Evolutionary conservation across 371 early-diverging fungal genomes (phyloP).

Genomic region (Polyrhizophydium stewartii): DNA sequence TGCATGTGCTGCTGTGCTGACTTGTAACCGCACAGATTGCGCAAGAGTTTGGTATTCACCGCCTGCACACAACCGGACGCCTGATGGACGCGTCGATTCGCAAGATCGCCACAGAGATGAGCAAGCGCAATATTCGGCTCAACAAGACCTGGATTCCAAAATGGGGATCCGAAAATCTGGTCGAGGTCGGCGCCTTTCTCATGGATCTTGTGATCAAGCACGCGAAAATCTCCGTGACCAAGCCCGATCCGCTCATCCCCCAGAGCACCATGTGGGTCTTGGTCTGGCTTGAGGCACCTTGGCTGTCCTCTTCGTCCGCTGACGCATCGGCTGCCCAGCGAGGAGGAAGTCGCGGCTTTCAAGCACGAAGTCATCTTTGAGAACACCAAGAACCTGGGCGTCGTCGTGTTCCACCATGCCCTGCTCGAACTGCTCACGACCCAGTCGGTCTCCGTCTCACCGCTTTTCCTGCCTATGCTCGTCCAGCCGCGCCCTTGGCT

Average conservation of each 20-base stretch:
- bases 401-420: slow-evolving; percentile 65
- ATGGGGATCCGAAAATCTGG: slow-evolving; percentile 41
- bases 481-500: slow-evolving; percentile 93
- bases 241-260: slow-evolving; percentile 21
- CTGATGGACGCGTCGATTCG: slow-evolving; percentile 79
- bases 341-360: slow-evolving; percentile 53
- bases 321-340: not conserved
- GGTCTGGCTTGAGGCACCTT: no score
- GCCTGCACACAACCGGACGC: slow-evolving; percentile 29
- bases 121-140: slow-evolving; percentile 33
- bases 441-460: slow-evolving; percentile 61
- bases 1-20: no score
- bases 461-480: slow-evolving; percentile 90
- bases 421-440: slow-evolving; percentile 66
- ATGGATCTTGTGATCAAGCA: slow-evolving; percentile 68
- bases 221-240: slow-evolving; percentile 61
- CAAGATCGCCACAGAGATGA: slow-evolving; percentile 56
- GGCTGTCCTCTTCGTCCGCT: not conserved
- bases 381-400: slow-evolving; percentile 67
- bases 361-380: slow-evolving; percentile 64
- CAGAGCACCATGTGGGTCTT: slow-evolving; percentile 14
- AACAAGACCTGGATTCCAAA: slow-evolving; percentile 43
- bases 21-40: not conserved
- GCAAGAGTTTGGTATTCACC: slow-evolving; percentile 15
- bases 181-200: slow-evolving; percentile 53